Evolutionary conservation across 345 rosid genomes (phyloP).

Genomic region (Luvunga scandens): DNA sequence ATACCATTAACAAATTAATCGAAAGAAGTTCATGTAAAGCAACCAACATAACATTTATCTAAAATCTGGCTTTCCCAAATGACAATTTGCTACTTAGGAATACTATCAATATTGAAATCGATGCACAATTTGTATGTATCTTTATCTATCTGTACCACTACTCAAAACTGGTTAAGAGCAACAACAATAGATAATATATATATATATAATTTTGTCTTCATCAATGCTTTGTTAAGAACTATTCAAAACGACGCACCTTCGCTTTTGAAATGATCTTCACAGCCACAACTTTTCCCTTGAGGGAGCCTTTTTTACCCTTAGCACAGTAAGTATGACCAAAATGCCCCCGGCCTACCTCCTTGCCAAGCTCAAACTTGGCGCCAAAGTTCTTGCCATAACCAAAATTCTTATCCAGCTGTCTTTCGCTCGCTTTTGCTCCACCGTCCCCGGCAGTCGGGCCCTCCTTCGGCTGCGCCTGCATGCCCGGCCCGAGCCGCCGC

Average conservation of each 20-base stretch:
- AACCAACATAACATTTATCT: neutral
- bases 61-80: neutral
- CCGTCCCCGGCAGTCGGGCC: slow-evolving; percentile 68
- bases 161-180: neutral
- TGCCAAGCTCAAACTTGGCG: slow-evolving; percentile 76
- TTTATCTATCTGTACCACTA: neutral
- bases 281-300: slow-evolving; percentile 77
- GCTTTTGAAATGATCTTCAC: slow-evolving; percentile 94
- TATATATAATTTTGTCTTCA: too few species aligned
- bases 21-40: neutral
- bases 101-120: neutral
- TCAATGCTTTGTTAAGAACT: neutral
- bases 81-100: neutral
- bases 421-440: slow-evolving; percentile 35
- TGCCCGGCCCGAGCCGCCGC: slow-evolving; percentile 44
- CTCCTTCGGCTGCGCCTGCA: slow-evolving; percentile 40
- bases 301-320: slow-evolving; percentile 74
- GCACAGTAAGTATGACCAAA: slow-evolving; percentile 98
- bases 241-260: slow-evolving; percentile 44
- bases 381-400: slow-evolving; percentile 78
- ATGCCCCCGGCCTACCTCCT: slow-evolving; percentile 94
- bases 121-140: neutral
- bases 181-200: neutral
- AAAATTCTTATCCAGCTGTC: slow-evolving; percentile 72
- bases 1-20: neutral